Base-by-base conservation (phyloP, 306 rosid species). In the Gynostemma pentaphyllum region DNA sequence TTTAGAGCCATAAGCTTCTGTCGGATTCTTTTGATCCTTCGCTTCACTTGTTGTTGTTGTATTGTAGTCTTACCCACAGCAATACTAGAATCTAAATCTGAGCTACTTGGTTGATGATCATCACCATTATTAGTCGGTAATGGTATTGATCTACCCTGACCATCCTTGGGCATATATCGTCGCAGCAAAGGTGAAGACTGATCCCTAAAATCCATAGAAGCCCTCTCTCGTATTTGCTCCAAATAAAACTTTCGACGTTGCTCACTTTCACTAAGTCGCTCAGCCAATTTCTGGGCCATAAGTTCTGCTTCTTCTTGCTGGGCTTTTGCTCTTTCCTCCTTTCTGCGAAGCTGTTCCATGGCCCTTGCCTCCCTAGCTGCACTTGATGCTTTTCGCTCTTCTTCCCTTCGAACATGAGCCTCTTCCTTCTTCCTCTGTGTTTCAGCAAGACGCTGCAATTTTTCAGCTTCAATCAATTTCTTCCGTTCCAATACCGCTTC, bases 221-320 rank as follows among this genome's bases (percentile, higher is more conserved):
- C 98, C 75, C 95, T 88, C 71, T 92, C 98, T 67, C 96, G 83
- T 79, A 92, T 92, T 82, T 92, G 98, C 78, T 88, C 98, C 51
- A 92, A 73, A 78, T 88, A 92, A 66, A 88, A 79, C 73, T 88
- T 92, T 28, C 96, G 96, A 32, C 98, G 95, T 62, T 88, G 98
- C 74, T 92, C 96, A 68, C 98, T 92, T 75, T 92, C 98, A 68
- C 86, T 84, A 39, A 92, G 94, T 78, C 95, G 87, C 82, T 92
- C 98, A 6, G 96, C 98, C 77, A 92, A 78, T 74, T 86, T 92
- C 70, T 92, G 98, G 57, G 98, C 98, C 79, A 92, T 73, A 79
- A 88, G 98, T 72, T 92, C 98, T 69, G 98, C 92, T 77, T 92
- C 98, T 72, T 92, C 98, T 78, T 88, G 96, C 75, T 88, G 98